These are phyloP conservation scores for Fallopia convolvulus DNA, from an alignment of 148 eudicot species.

Conservation along the genomic window DNA sequence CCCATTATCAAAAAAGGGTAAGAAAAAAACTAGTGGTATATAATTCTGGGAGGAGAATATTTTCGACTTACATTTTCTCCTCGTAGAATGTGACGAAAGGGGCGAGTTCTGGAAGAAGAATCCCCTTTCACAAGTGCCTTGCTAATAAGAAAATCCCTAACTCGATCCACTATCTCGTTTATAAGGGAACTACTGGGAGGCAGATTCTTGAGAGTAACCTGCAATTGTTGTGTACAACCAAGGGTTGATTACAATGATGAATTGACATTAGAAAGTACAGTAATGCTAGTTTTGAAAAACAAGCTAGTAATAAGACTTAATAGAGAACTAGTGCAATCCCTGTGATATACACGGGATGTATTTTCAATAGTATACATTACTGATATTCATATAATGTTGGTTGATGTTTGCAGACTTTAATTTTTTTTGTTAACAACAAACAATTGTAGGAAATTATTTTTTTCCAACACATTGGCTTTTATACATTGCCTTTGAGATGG, in stretches of 20 bases:
- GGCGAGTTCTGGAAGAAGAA: constrained; percentile 43
- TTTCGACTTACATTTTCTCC: constrained; percentile 59
- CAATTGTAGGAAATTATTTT: no score
- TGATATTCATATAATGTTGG: no score
- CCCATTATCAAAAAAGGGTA: background rate
- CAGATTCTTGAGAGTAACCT: constrained; percentile 85
- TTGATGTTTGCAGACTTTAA: no score
- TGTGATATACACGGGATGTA: no score
- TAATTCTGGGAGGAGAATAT: background rate
- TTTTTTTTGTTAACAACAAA: no score
- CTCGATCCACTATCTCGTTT: constrained; percentile 83
- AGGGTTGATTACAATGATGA: background rate
- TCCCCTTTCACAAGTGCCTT: constrained; percentile 86
- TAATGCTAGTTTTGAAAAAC: no score
- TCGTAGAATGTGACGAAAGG: constrained; percentile 60
- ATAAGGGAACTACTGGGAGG: constrained; percentile 93
- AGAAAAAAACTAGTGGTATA: background rate
- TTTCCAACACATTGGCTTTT: no score
- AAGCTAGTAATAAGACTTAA: no score
- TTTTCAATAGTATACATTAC: no score
- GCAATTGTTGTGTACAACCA: constrained; percentile 12
- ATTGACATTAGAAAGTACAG: background rate
- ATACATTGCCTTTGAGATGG: no score
- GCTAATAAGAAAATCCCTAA: constrained; percentile 78
- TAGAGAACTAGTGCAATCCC: no score